Percentiles rank a stretch among this genome's conserved stretches.
These are phyloP conservation scores for Globisporangium echinulatum DNA, from an alignment of 352 stramenopile genomes.

Conservation along the genomic window DNA sequence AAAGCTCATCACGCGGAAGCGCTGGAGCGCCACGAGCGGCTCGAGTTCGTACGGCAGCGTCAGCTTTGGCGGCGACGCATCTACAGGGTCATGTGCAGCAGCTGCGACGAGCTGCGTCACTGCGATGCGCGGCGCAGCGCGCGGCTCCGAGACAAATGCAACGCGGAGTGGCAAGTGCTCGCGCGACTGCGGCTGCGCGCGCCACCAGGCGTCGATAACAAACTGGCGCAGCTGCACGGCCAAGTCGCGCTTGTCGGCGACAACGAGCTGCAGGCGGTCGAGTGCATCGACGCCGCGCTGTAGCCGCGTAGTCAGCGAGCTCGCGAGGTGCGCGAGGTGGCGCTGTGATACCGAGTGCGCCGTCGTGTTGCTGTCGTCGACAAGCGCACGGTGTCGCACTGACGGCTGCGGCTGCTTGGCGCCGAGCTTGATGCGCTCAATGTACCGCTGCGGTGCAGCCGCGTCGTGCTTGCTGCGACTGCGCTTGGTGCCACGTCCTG, in stretches of 20 bases:
- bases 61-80: not conserved
- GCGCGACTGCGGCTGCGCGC: not conserved
- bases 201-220: slow-evolving; percentile 24
- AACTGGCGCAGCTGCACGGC: slow-evolving; percentile 25
- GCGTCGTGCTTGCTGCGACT: slow-evolving; percentile 13
- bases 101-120: slow-evolving; percentile 7
- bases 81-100: not conserved
- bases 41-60: slow-evolving; percentile 2
- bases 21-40: slow-evolving; percentile 19
- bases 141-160: not conserved
- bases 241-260: slow-evolving; percentile 36
- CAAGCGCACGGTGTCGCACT: slow-evolving; percentile 8
- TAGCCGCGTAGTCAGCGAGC: slow-evolving; percentile 38
- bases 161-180: not conserved
- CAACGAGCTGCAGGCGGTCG: slow-evolving; percentile 30
- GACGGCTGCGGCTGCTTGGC: slow-evolving; percentile 3
- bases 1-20: slow-evolving; percentile 32
- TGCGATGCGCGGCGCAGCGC: not conserved
- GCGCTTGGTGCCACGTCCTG: slow-evolving; percentile 25
- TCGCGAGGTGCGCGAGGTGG: slow-evolving; percentile 39
- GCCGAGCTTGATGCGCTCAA: slow-evolving; percentile 54
- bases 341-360: slow-evolving; percentile 11
- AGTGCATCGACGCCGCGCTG: slow-evolving; percentile 26
- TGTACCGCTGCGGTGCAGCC: slow-evolving; percentile 25
- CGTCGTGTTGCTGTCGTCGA: not conserved